Conservation (phyloP, 1,284 basidiomycete genomes). For the Ceratobasidium sp. region DNA sequence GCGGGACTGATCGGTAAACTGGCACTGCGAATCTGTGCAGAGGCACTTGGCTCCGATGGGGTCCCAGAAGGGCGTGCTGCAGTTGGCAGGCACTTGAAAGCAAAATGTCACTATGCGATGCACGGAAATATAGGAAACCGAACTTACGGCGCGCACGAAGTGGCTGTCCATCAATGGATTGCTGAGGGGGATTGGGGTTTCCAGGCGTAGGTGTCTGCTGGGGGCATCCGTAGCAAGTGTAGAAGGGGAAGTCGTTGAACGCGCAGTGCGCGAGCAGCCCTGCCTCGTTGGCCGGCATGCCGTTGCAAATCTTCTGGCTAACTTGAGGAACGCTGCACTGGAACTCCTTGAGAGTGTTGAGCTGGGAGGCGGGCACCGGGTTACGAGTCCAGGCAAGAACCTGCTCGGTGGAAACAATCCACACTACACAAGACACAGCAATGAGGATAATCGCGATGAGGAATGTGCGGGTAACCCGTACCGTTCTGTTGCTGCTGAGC, state of each 20-base stretch:
- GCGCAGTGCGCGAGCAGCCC: conserved; percentile 67
- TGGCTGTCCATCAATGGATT: conserved; percentile 55
- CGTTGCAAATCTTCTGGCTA: conserved; percentile 70
- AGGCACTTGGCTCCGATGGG: conserved; percentile 69
- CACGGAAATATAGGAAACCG: neutral
- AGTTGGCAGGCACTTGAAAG: conserved; percentile 61
- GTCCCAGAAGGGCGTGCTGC: conserved; percentile 81
- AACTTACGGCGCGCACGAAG: conserved; percentile 56
- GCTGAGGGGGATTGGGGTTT: conserved; percentile 71
- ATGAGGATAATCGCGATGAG: conserved; percentile 34
- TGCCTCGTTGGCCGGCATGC: conserved; percentile 67
- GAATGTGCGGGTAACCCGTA: conserved; percentile 47
- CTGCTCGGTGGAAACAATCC: conserved; percentile 79
- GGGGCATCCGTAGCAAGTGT: conserved; percentile 80
- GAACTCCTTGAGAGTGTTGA: conserved; percentile 61
- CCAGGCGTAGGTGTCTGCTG: conserved; percentile 59
- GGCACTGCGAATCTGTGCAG: conserved; percentile 63
- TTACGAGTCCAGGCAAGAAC: conserved; percentile 76
- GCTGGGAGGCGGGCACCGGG: conserved; percentile 68
- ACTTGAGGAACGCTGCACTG: conserved; percentile 70
- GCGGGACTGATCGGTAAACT: conserved; percentile 67
- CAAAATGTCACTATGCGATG: neutral
- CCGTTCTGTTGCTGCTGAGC: conserved; percentile 74
- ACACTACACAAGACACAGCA: conserved; percentile 56
- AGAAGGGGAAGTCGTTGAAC: conserved; percentile 78